Percentiles rank a stretch among this genome's conserved stretches.
phyloP scores from a whole-genome alignment of 192 early-diverging fungal genomes.

The Allomyces macrogynus region DNA sequence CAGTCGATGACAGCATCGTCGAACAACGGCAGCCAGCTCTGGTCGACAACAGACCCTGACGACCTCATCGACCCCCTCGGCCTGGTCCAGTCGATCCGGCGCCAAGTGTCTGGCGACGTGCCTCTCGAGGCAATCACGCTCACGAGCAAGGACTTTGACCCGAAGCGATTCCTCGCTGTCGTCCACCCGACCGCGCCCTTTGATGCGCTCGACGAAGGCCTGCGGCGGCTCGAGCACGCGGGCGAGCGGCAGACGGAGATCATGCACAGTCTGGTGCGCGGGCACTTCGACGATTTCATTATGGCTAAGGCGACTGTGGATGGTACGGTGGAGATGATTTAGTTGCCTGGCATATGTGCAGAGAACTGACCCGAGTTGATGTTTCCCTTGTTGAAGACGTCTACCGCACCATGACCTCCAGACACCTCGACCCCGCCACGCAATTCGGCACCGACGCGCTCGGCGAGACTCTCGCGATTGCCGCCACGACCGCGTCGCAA shows the following conservation, averaged over 20 bases:
- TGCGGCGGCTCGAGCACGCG: constrained; percentile 41
- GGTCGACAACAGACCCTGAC: too few relatives aligned
- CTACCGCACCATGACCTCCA: not conserved
- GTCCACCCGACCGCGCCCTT: constrained; percentile 75
- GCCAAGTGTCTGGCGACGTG: constrained; percentile 9
- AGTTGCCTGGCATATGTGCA: constrained; percentile 19
- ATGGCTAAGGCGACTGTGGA: constrained; percentile 89
- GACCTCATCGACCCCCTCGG: too few relatives aligned
- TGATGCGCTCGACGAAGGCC: constrained; percentile 56
- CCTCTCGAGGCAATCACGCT: constrained; percentile 22
- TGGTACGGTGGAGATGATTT: constrained; percentile 55
- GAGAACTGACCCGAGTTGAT: not conserved
- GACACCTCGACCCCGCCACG: constrained; percentile 16
- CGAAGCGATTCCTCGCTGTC: constrained; percentile 51
- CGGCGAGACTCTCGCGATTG: not conserved
- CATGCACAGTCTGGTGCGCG: constrained; percentile 72
- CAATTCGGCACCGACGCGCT: constrained; percentile 15
- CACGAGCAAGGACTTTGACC: constrained; percentile 34
- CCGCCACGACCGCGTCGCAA: constrained; percentile 29
- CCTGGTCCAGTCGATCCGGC: too few relatives aligned
- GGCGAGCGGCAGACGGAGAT: constrained; percentile 70
- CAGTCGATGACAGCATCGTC: too few relatives aligned
- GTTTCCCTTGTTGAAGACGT: not conserved
- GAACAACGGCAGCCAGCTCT: too few relatives aligned
- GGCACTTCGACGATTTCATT: constrained; percentile 93